phyloP scores from a whole-genome alignment of 805 yeast genomes.

The Grigorovia transvaalensis region DNA sequence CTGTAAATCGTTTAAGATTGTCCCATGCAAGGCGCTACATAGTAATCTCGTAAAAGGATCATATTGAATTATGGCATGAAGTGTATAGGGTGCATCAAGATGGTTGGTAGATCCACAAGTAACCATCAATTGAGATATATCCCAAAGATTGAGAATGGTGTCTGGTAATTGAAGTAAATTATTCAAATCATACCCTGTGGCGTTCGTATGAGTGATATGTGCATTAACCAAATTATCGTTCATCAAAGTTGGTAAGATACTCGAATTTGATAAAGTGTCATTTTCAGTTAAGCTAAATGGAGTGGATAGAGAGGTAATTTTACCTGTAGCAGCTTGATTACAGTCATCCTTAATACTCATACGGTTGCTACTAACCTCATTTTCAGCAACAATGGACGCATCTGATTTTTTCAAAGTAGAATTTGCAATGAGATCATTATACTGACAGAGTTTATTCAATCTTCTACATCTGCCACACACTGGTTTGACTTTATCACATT shows the following conservation, averaged over 20 bases:
- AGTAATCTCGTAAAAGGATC: constrained; percentile 11
- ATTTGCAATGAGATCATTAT: constrained; percentile 3
- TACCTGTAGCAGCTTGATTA: too few relatives aligned
- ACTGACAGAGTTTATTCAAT: constrained; percentile 7
- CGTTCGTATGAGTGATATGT: too few relatives aligned
- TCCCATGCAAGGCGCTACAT: constrained; percentile 13
- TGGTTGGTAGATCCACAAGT: constrained; percentile 10
- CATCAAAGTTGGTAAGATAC: background rate
- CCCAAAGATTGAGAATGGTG: constrained; percentile 9
- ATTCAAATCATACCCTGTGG: background rate
- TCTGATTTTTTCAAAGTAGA: background rate
- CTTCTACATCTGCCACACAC: constrained; percentile 11
- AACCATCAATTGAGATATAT: constrained; percentile 10
- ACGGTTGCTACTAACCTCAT: too few relatives aligned
- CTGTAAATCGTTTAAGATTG: constrained; percentile 9
- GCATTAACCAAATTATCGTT: background rate
- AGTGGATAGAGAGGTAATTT: background rate
- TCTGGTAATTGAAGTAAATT: background rate
- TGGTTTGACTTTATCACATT: constrained; percentile 17
- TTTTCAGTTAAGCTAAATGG: background rate
- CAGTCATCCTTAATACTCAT: too few relatives aligned
- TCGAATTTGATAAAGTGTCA: background rate
- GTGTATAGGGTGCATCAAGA: constrained; percentile 11
- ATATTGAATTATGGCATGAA: constrained; percentile 10
- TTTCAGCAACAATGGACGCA: background rate